Base-by-base conservation (phyloP, 495 filamentous ascomycete genomes). In the Platismatia glauca region DNA sequence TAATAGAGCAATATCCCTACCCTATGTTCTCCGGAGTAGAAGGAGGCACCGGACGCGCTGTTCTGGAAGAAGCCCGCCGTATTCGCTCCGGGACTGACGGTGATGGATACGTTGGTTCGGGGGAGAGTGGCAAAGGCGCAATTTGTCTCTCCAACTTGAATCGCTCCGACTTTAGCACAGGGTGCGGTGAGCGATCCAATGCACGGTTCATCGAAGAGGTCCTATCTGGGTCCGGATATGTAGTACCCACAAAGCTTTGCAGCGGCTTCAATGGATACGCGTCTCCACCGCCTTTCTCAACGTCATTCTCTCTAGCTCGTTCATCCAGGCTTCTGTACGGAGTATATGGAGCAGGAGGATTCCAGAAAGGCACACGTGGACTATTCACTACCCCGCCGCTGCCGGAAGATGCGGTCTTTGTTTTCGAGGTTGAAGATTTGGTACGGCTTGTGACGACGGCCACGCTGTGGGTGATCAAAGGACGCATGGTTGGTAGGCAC, bases 401-500 rank as follows among this genome's bases (percentile, higher is more conserved):
- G 18, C 20, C 7, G 20, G 41, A 43, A n/a, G 41, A 43, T 6
- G 37, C 9, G 11, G 37, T 38, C 37, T 8, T 43, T 43, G n/a
- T n/a, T n/a, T n/a, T 43, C 41, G 41, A 43, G 41, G 15, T 15
- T 8, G 38, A 39, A 39, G 41, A 43, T 20, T n/a, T 43, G 20
- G 41, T n/a, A 43, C n/a, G 20, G 41, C 20, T 43, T 43, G 41
- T 43, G 41, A 43, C 41, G 41, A 43, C 18, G 3, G 41, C 41
- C 4, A 43, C 20, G 20, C 41, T n/a, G 11, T 69, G 72, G 0
- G 76, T 74, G n/a, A n/a, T n/a, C n/a, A n/a, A n/a, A n/a, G n/a
- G n/a, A n/a, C n/a, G n/a, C n/a, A n/a, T n/a, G n/a, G n/a, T n/a
- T n/a, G 60, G 81, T 1, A 86, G 74, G 66, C 80, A 84, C 31